Base-by-base conservation (phyloP, 331 rosid genomes). In the Dryas integrifolia region DNA sequence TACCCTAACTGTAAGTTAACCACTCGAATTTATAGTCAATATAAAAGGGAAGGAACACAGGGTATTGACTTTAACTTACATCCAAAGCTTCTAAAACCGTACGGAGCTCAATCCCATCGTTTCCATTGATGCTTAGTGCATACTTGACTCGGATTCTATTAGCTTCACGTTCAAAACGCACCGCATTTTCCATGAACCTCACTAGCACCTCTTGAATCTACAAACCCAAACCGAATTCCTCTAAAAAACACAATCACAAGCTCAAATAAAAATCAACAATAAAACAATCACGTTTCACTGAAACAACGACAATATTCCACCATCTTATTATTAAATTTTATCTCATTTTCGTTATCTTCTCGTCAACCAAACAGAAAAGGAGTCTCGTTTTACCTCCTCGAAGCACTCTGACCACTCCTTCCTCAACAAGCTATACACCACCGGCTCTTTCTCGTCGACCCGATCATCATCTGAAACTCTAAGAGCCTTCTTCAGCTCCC, bases 181-280 rank as follows among this genome's bases (percentile, higher is more conserved):
- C 96, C 60, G 97, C 92, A 78, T 84, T 86, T 76, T 82, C 90
- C 85, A 94, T 79, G 74, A 82, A 70, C 83, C 87, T 91, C 83
- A 91, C 73, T 0, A 94, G 96, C 86, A 83, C 77, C 72, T 81
- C 96, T 91, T 94, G 98, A 86, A 91, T 89, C 98, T 94, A 88
- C 90, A 91, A 85, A 94, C 88, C 90, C 88, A 93, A 90, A 86
- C 76, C 86, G 88, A 86, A 91, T 87, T 83, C 95, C 89, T 91
- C 91, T 89, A 89, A 91, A 89, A 71, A 55, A 72, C 72, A 82
- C 65, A 90, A 87, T 86, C 86, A 89, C 79, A 86, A 75, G 71
- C 84, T 86, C 82, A 86, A 86, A 71, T 64, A 79, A 90, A 84
- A 84, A 84, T 82, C 85, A 87, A 79, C 81, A 76, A 70, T 24